These are phyloP conservation scores for Geosiphon pyriformis DNA, from an alignment of 192 early-diverging fungal genomes.

Conservation along the genomic window DNA sequence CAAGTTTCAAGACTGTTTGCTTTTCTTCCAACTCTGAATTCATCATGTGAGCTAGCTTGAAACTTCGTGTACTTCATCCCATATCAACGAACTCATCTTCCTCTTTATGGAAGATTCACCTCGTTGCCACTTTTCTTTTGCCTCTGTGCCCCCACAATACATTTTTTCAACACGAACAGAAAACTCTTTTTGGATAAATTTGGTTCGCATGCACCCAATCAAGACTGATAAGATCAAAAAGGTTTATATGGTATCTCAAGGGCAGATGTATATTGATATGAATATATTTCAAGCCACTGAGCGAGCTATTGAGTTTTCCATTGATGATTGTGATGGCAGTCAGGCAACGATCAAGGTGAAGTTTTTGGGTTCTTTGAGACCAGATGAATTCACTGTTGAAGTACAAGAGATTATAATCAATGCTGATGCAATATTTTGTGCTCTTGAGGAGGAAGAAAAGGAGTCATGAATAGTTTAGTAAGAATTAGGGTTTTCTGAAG, in stretches of 20 bases:
- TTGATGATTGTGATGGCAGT: neutral
- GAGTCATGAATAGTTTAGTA: neutral
- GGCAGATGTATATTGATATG: neutral
- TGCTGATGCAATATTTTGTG: neutral
- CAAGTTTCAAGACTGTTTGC: neutral
- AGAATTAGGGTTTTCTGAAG: too few species aligned
- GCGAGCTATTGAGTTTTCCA: neutral
- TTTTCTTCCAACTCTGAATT: neutral
- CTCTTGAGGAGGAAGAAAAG: neutral
- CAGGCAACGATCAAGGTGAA: neutral
- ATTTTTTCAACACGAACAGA: neutral
- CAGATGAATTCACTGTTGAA: neutral
- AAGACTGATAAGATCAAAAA: neutral
- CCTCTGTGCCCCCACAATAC: neutral
- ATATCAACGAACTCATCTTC: neutral
- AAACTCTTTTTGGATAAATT: neutral
- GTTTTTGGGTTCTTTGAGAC: neutral
- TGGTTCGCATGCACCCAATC: neutral
- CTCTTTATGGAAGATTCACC: neutral
- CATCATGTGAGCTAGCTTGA: neutral
- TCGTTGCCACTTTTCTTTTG: neutral
- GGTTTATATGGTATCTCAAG: neutral
- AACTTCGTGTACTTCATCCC: neutral
- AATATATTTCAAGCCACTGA: neutral
- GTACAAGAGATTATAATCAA: neutral